Percentiles rank a stretch among this genome's conserved stretches.
phyloP scores from a whole-genome alignment of 192 early-diverging fungal genomes.

The Coemansia sp. region DNA sequence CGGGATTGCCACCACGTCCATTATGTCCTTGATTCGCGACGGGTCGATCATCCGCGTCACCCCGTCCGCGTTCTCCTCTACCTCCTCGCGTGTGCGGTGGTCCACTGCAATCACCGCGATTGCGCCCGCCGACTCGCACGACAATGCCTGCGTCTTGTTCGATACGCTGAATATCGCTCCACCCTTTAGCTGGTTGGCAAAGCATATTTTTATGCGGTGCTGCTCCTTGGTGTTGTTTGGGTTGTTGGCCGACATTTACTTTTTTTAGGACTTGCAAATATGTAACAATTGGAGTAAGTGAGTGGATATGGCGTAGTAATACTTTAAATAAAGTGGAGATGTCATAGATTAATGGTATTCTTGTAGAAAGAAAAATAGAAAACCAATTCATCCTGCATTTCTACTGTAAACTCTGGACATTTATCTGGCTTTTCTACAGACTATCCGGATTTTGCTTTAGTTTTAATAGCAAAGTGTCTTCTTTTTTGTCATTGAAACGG shows the following conservation, averaged over 20 bases:
- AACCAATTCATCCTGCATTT: no score
- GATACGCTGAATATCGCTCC: slow-evolving; percentile 98
- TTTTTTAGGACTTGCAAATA: neutral
- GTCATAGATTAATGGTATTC: neutral
- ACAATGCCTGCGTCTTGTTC: slow-evolving; percentile 87
- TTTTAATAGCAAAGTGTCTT: neutral
- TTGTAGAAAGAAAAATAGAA: no score
- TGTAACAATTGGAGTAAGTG: neutral
- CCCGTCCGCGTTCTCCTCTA: slow-evolving; percentile 84
- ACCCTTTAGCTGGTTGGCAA: slow-evolving; percentile 71
- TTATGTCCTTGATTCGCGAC: slow-evolving; percentile 90
- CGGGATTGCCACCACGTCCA: slow-evolving; percentile 88
- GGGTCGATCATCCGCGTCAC: slow-evolving; percentile 97
- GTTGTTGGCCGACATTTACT: neutral
- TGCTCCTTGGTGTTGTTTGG: neutral
- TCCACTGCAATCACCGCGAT: slow-evolving; percentile 97
- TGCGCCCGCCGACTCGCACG: slow-evolving; percentile 92
- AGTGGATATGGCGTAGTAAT: neutral
- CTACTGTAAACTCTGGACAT: no score
- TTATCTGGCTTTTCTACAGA: no score
- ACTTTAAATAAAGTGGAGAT: neutral
- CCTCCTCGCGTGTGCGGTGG: slow-evolving; percentile 67
- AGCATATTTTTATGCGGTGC: neutral
- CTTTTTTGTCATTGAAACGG: neutral
- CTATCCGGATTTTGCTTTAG: neutral